Conservation (phyloP, 2,329 filamentous ascomycete species). For the Phyllosticta citribraziliensis region DNA sequence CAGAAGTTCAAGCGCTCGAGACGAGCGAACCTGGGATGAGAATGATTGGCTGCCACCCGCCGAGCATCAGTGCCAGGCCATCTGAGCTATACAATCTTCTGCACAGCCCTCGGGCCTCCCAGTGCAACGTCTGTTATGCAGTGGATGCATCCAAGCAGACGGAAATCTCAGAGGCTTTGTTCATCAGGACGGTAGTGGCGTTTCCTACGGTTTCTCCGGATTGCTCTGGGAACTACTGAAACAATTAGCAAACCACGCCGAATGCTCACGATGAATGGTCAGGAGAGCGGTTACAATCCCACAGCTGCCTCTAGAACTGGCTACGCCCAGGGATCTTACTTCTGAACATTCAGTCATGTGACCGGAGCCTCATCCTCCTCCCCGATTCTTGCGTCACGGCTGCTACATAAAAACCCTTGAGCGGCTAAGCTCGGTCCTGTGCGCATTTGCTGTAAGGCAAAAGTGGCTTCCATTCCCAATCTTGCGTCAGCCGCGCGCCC, state of each 20-base stretch:
- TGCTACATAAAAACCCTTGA: neutral
- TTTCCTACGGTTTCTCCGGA: neutral
- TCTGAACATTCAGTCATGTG: neutral
- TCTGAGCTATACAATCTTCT: neutral
- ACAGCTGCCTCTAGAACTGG: neutral
- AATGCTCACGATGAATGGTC: neutral
- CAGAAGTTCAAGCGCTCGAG: neutral
- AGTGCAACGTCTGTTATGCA: neutral
- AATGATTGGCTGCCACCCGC: neutral
- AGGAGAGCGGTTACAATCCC: neutral
- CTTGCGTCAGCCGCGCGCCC: neutral
- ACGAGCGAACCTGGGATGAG: neutral
- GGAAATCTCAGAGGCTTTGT: neutral
- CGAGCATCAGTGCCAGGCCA: neutral
- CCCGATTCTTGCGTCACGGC: constrained; percentile 7
- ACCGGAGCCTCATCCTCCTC: constrained; percentile 8
- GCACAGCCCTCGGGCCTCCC: neutral
- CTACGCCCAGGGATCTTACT: neutral
- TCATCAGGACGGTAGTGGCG: neutral
- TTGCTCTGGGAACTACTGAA: neutral
- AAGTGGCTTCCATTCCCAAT: neutral
- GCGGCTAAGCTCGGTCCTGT: neutral
- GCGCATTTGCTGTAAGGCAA: neutral
- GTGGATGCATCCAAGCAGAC: neutral
- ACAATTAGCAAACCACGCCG: neutral